Evolutionary conservation across 192 early-diverging fungal genomes (phyloP), one percentile per base, ranked within the genome.

Genomic region (Umbelopsis sp.): DNA sequence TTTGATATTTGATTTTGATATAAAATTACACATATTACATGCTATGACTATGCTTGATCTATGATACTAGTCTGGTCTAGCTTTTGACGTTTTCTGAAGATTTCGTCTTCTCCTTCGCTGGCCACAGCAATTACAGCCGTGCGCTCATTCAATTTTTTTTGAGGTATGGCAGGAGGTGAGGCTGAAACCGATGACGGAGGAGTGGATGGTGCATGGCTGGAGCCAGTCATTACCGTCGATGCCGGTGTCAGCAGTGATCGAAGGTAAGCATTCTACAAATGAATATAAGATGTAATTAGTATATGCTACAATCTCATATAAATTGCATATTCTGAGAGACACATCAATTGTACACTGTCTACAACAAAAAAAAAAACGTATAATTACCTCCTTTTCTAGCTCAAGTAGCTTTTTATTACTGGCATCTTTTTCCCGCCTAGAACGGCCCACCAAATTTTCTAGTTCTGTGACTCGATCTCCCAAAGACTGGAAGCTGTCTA

Each of bases 321-420:
- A 1, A 61, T 6, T 61, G 21, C 3, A 16, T 30, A 10, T 3
- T 27, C 3, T 67, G 18, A 4, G 16, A 21, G 18, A 51, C 12
- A 66, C n/a, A 0, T 16, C 7, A 21, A 44, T 58, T 35, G 1
- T 30, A 30, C 3, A 46, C 45, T 23, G 2, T 21, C 11, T 64
- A 4, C 30, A 0, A 0, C 5, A 64, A n/a, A 16, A 46, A 13
- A n/a, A 16, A 46, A 13, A 8, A 23, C 1, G 1, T 9, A 46
- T 46, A 30, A 27, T 47, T 66, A 78, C 76, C 68, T 78, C 76
- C 50, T 78, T 61, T 44, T 78, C 70, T 11, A 78, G 71, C 35
- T 66, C 68, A 49, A 69, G 41, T n/a, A 78, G 20, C 70, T 70
- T 70, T 7, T 68, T 46, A 2, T 46, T 37, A 58, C 64, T 69